A percentile compares a stretch with the other conserved stretches of the same genome.
Conservation (phyloP, 305 asterid species). For the Solanum hybrid region DNA sequence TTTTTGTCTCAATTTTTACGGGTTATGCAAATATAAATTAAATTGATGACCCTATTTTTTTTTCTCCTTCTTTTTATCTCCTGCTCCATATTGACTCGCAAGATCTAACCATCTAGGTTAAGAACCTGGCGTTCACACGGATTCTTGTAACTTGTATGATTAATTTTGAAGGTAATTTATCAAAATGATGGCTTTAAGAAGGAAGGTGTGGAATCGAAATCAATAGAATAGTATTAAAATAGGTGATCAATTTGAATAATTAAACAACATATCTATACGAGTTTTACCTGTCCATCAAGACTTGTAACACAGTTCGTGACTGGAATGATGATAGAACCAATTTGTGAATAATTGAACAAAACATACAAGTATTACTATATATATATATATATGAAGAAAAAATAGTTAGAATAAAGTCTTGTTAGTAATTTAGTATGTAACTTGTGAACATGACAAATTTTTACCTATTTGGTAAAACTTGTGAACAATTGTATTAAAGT, state of each 20-base stretch:
- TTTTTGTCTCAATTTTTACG: background rate
- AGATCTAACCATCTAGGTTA: background rate
- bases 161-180: background rate
- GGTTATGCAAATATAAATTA: background rate
- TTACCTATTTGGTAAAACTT: background rate
- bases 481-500: background rate
- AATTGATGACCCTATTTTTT: background rate
- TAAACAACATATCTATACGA: background rate
- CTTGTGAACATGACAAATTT: background rate
- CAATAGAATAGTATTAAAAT: background rate
- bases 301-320: background rate
- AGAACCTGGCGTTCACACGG: background rate
- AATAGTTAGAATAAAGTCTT: background rate
- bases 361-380: background rate
- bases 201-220: background rate
- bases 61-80: background rate
- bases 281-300: background rate
- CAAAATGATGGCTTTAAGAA: background rate
- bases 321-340: background rate
- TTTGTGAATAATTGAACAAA: no score
- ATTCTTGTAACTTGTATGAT: background rate
- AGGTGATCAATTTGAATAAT: background rate
- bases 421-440: background rate
- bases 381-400: no score
- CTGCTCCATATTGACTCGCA: background rate